Evolutionary conservation across 805 yeast genomes (phyloP).

Genomic region (Teunomyces lycoperdinae): DNA sequence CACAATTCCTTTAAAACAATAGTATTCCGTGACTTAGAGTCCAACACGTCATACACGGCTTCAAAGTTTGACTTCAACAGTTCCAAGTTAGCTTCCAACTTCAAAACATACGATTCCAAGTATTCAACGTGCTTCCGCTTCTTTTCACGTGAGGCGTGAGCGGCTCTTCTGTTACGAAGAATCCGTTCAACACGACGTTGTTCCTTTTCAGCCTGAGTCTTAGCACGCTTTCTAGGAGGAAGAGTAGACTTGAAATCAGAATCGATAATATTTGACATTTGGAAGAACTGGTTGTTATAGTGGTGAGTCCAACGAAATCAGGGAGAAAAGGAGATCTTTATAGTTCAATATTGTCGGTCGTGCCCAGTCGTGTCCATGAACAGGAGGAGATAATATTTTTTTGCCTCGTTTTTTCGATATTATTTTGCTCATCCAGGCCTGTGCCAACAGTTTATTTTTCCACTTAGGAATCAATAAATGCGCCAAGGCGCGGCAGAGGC

Average conservation of each 20-base stretch:
- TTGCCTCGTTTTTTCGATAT: neutral
- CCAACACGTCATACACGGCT: conserved; percentile 12
- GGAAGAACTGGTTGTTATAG: neutral
- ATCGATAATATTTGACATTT: conserved; percentile 4
- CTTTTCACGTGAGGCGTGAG: conserved; percentile 96
- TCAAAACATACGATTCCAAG: conserved; percentile 59
- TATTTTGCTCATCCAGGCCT: neutral
- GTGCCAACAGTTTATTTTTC: neutral
- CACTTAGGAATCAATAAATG: neutral
- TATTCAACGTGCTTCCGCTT: conserved; percentile 89
- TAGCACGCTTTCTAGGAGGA: conserved; percentile 96
- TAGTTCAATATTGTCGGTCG: neutral
- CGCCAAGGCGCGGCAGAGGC: neutral
- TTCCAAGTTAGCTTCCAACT: conserved; percentile 37
- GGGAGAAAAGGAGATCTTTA: neutral
- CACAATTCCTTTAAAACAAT: conserved; percentile 10
- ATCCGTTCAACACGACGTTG: conserved; percentile 93
- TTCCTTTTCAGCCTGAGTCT: conserved; percentile 94
- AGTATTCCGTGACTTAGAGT: conserved; percentile 9
- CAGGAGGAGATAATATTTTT: neutral
- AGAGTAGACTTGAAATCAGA: conserved; percentile 43
- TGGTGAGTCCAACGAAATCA: neutral
- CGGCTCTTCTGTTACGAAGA: conserved; percentile 91
- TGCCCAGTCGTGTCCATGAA: neutral
- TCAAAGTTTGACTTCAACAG: conserved; percentile 24